These are phyloP conservation scores for Penicillium aurantiogriseum DNA, from an alignment of 2,329 filamentous ascomycete species.

Conservation along the genomic window DNA sequence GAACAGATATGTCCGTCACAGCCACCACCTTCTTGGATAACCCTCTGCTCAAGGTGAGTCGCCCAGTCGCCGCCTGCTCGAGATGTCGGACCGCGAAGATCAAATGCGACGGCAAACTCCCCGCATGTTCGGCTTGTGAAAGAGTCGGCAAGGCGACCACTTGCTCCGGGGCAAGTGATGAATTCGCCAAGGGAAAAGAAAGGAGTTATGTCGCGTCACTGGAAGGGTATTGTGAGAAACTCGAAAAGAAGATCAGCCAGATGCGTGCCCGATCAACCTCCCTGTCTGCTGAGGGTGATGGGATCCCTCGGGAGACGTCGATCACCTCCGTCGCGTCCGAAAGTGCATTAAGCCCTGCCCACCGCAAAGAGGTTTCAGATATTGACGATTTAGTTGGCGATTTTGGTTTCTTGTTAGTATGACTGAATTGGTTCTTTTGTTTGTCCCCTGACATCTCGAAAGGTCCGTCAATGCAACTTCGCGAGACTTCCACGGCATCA, in stretches of 20 bases:
- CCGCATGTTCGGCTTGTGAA: conserved; percentile 92
- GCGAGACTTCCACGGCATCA: conserved; percentile 85
- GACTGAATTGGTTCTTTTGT: not conserved
- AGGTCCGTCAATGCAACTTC: conserved; percentile 94
- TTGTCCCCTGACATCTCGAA: conserved; percentile 5
- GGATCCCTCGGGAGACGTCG: conserved; percentile 34
- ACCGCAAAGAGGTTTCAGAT: conserved; percentile 71
- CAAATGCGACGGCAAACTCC: conserved; percentile 95
- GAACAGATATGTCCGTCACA: conserved; percentile 32
- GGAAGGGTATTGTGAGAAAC: conserved; percentile 84
- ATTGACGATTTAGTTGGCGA: conserved; percentile 91
- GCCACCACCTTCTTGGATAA: conserved; percentile 39
- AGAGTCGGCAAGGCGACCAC: conserved; percentile 81
- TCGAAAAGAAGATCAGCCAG: conserved; percentile 70
- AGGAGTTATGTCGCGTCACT: conserved; percentile 94
- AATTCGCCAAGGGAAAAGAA: conserved; percentile 93
- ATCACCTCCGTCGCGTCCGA: conserved; percentile 36
- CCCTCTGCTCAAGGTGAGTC: conserved; percentile 59
- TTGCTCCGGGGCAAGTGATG: conserved; percentile 92
- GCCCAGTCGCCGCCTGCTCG: conserved; percentile 76
- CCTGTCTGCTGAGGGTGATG: conserved; percentile 27
- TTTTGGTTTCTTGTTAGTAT: conserved; percentile 78
- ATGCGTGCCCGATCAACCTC: conserved; percentile 34
- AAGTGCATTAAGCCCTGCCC: conserved; percentile 37
- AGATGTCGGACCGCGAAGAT: conserved; percentile 89